phyloP scores from a whole-genome alignment of 1,139 yeast species.

The Arxiozyma heterogenica region DNA sequence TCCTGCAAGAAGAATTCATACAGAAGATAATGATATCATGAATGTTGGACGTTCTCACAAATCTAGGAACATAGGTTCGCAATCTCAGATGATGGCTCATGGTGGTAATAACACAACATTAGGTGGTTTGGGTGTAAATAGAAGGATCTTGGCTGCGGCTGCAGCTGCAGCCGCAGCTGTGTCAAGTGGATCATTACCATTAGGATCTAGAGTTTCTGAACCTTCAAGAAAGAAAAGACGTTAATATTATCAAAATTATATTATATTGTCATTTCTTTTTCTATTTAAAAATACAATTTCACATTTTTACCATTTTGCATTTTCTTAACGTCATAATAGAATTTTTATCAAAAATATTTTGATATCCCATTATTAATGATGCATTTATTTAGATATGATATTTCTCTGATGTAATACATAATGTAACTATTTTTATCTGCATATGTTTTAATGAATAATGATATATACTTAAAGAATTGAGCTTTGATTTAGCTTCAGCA shows the following conservation, averaged over 20 bases:
- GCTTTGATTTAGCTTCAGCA: background rate
- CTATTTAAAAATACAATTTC: background rate
- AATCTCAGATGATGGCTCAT: constrained; percentile 16
- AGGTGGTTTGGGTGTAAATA: constrained; percentile 30
- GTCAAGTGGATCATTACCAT: constrained; percentile 20
- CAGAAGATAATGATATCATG: constrained; percentile 64
- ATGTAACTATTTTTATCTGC: background rate
- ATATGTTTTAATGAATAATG: background rate
- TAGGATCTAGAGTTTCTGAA: constrained; percentile 18
- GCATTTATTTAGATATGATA: constrained; percentile 1
- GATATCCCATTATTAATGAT: background rate
- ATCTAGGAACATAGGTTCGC: constrained; percentile 17
- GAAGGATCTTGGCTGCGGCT: constrained; percentile 30
- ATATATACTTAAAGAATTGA: background rate
- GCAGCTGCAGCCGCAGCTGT: constrained; percentile 33
- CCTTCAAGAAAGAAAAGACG: constrained; percentile 27
- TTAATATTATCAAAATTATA: constrained; percentile 4
- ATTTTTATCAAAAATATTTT: background rate
- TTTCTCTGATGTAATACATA: background rate
- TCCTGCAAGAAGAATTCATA: constrained; percentile 64
- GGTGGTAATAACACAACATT: constrained; percentile 21
- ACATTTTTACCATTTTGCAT: background rate
- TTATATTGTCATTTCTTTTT: background rate
- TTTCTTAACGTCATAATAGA: background rate
- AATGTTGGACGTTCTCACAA: constrained; percentile 12